Evolutionary conservation across 2,329 filamentous ascomycete species (phyloP).

Genomic region (Hypoxylon rubiginosum): DNA sequence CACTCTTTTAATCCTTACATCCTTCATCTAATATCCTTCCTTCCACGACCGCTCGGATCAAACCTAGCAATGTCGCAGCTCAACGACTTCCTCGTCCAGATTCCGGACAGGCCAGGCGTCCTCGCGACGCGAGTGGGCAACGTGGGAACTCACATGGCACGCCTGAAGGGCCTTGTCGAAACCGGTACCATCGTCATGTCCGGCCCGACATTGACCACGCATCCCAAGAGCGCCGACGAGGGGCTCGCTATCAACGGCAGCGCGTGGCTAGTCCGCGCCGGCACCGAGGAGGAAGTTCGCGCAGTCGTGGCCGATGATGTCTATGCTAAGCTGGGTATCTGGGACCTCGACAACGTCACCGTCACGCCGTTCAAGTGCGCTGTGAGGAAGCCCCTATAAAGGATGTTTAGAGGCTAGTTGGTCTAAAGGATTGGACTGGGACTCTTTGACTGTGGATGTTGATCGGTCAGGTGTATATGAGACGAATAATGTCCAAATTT

Average conservation of each 20-base stretch:
- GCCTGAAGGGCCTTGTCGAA: slow-evolving; percentile 39
- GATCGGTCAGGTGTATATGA: too few relatives aligned
- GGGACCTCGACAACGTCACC: slow-evolving; percentile 40
- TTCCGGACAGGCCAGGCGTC: slow-evolving; percentile 37
- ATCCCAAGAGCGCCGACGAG: slow-evolving; percentile 29
- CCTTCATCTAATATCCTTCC: neutral
- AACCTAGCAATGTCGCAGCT: slow-evolving; percentile 30
- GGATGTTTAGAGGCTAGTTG: neutral
- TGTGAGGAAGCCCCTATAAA: slow-evolving; percentile 42
- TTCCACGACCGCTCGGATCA: neutral
- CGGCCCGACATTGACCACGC: slow-evolving; percentile 36
- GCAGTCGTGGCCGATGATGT: slow-evolving; percentile 33
- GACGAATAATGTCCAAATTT: neutral
- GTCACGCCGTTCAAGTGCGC: slow-evolving; percentile 40
- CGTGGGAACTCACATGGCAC: slow-evolving; percentile 35
- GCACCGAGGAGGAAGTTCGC: slow-evolving; percentile 37
- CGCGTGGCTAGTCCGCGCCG: slow-evolving; percentile 36
- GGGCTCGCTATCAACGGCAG: slow-evolving; percentile 40
- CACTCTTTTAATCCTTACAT: neutral
- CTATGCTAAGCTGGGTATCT: slow-evolving; percentile 40
- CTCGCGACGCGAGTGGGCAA: slow-evolving; percentile 34
- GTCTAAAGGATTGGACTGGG: neutral
- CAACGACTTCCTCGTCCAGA: slow-evolving; percentile 43
- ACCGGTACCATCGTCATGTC: slow-evolving; percentile 40
- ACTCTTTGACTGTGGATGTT: too few relatives aligned